Base-by-base conservation (phyloP, 2,329 filamentous ascomycete genomes). In the Fulvia fulva region DNA sequence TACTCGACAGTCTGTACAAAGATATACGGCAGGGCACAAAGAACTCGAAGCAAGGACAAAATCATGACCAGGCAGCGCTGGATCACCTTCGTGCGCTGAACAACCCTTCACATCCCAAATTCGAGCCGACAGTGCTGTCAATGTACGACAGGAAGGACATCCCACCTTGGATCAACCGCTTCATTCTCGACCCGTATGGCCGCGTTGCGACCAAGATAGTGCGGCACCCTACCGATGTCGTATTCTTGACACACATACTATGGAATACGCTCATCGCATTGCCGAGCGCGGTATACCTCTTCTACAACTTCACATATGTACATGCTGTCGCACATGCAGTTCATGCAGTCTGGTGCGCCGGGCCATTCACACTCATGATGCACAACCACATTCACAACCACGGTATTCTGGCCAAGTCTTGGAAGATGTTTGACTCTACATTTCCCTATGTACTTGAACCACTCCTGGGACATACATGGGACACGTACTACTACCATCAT, bases 401-500 rank as follows among this genome's bases (percentile, higher is more conserved):
- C 46, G 89, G 89, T 21, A 78, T 92, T 2, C 74, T 92, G 34
- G 74, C 78, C 23, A 83, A 82, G 66, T 70, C 75, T 7, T 83
- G 81, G 55, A 74, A 75, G 32, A 67, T 80, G 28, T 73, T 92
- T 58, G 89, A 93, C 68, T 70, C 74, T 5, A 53, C 80, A 1
- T 92, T 91, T 65, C 89, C 89, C 0, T 93, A 91, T 69, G 72
- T 92, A 41, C 77, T 84, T 11, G 87, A 91, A 65, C 89, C 89
- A 0, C 74, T 93, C 57, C 88, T 91, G 83, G 89, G 89, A 12
- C 89, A 93, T 68, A 91, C 89, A 0, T 91, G 88, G 88, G 90
- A 93, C 74, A 87, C 86, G 1, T 93, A 93, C 75, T 93, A 83
- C 71, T 92, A 91, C 69, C 89, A 93, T 70, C 89, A 93, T 68